Base-by-base conservation (phyloP, 139 green algal genomes). In the Chlorella sp. region DNA sequence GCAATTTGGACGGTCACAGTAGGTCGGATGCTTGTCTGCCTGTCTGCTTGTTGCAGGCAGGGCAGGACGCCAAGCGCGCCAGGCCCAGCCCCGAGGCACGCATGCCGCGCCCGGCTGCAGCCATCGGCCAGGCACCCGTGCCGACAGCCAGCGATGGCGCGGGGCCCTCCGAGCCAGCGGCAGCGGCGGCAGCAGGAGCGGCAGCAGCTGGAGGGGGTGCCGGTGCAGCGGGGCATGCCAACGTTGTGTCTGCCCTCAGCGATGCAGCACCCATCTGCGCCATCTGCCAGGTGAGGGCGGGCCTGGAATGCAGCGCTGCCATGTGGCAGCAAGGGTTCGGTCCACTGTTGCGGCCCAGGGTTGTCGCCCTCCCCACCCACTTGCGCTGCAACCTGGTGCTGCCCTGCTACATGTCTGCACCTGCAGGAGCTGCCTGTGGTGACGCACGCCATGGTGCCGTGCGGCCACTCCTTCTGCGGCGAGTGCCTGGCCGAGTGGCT, bases 381-480 rank as follows among this genome's bases (percentile, higher is more conserved):
- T n/a, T n/a, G n/a, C n/a, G n/a, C n/a, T n/a, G n/a, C 9, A 14
- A n/a, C 56, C 56, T 65, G 9, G 22, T 20, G 13, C 56, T 65
- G 22, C 1, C 62, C 62, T 32, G 3, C 62, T 69, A 30, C 62
- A 11, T 5, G 7, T 69, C 19, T 32, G 24, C 19, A 16, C 28
- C 64, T 74, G 64, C 79, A 84, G 80, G 88, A 89, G 38, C 72
- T 73, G 40, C 81, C 89, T 51, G 85, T 89, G 58, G 85, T 56
- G 16, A 64, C 85, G 28, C 85, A 89, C 76, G 77, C 65, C 46
- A 73, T 91, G 58, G 82, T 86, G 41, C 88, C 88, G 19, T 91
- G 88, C 62, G 83, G 83, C 73, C 88, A 91, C 64, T 60, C 72
- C 36, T 91, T 91, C 65, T 91, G 88, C 56, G 88, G 88, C 32